Base-by-base conservation (phyloP, 176 grass and related monocot genomes). In the Cenchrus purpureus region DNA sequence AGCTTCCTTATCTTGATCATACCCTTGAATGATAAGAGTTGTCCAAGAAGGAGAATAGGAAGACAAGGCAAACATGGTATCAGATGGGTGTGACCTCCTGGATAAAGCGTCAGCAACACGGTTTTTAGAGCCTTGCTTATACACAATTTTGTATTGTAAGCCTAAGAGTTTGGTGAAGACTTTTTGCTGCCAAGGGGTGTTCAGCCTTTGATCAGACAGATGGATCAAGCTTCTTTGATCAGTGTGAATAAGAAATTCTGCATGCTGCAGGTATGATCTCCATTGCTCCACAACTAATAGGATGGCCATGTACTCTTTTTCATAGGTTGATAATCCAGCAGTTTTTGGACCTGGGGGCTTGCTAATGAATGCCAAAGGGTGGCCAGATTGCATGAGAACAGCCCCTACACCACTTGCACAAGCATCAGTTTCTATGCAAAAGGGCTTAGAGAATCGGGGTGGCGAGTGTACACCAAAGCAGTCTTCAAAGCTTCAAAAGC, bases 201-300 rank as follows among this genome's bases (percentile, higher is more conserved):
- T 4, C 0, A 57, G 16, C 0, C 55, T 4, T 7, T 57, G 15
- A 1, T 57, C 55, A 17, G 3, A 0, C 0, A 57, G 15, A 0
- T 57, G 55, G 0, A 57, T 16, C 1, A 57, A 4, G 3, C 55
- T 57, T 19, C 6, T 57, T 1, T 57, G 55, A 57, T 57, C 55
- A 7, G 55, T 19, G 5, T 15, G 4, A 7, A 57, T 57, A 3
- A 6, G 4, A 7, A 57, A 57, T 7, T 57, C 55, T 0, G 3
- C 16, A 17, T 19, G 55, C 3, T 57, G 55, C 16, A 57, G 1
- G 16, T 57, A 57, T 1, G 16, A 1, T 1, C 55, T 4, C 55
- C 55, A 57, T 20, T 57, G 55, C 15, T 57, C 16, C 3, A 57
- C 15, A 17, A 3, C 55, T 7, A 57, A 19, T 0, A 57, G 4